These are phyloP conservation scores for Carpinus viminea DNA, from an alignment of 306 rosid species.

Conservation along the genomic window DNA sequence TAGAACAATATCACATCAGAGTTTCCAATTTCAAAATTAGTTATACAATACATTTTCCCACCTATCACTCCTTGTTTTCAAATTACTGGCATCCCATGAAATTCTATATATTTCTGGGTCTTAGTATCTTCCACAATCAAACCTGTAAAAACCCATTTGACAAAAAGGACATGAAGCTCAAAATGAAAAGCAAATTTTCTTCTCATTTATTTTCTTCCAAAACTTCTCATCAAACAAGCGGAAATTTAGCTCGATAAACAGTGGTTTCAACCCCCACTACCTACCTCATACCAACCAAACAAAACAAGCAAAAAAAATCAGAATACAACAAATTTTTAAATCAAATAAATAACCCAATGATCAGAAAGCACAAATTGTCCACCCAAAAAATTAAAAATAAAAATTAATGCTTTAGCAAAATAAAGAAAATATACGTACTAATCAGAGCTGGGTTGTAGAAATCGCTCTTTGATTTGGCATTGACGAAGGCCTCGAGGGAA, in stretches of 20 bases:
- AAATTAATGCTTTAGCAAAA: neutral
- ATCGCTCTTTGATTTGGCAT: constrained; percentile 53
- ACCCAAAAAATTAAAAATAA: neutral
- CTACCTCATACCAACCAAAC: neutral
- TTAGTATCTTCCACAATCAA: neutral
- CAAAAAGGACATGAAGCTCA: neutral
- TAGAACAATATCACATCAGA: neutral
- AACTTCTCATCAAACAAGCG: neutral
- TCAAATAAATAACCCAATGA: neutral
- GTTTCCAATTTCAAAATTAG: neutral
- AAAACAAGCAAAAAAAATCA: neutral
- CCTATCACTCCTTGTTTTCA: neutral
- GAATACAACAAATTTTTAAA: neutral
- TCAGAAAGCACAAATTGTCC: neutral
- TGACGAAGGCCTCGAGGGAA: constrained; percentile 61
- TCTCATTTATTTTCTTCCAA: neutral
- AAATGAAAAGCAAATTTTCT: neutral
- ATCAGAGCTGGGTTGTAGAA: constrained; percentile 74
- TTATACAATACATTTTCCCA: neutral
- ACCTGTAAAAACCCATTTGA: neutral
- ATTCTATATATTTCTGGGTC: neutral
- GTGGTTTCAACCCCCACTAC: neutral
- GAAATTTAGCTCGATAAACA: neutral
- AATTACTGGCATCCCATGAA: neutral
- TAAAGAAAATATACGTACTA: constrained; percentile 44